A percentile compares a stretch with the other conserved stretches of the same genome.
phyloP scores from a whole-genome alignment of 106 monocot genomes.

The Dioscorea alata region DNA sequence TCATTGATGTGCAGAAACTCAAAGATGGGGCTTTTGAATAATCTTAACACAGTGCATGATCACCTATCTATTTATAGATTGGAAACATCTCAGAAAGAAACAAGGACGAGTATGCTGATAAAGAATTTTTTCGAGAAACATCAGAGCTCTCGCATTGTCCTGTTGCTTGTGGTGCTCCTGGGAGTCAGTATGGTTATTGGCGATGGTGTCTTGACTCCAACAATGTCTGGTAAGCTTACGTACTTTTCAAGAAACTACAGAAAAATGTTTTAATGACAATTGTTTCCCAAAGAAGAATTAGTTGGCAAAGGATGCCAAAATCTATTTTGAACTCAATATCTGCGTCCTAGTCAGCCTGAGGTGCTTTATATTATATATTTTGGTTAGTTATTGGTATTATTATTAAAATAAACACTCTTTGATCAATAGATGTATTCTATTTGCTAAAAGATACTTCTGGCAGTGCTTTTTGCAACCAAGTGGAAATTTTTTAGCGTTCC shows the following conservation, averaged over 20 bases:
- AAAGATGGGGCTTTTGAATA: conserved; percentile 51
- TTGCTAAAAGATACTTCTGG: neutral
- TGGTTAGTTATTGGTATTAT: too few relatives aligned
- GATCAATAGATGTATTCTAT: neutral
- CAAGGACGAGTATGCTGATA: conserved; percentile 38
- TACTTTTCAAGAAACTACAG: neutral
- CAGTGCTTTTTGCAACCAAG: too few relatives aligned
- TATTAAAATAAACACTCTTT: neutral
- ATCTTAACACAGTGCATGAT: conserved; percentile 12
- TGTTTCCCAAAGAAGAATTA: neutral
- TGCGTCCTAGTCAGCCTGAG: neutral
- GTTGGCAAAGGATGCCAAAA: too few relatives aligned
- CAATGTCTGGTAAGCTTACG: conserved; percentile 61
- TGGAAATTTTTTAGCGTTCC: neutral
- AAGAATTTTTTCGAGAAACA: conserved; percentile 65
- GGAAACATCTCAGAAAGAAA: conserved; percentile 24
- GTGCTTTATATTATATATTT: neutral
- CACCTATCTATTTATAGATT: conserved; percentile 17
- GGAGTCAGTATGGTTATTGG: conserved; percentile 80
- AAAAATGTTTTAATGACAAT: neutral
- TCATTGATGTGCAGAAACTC: conserved; percentile 65
- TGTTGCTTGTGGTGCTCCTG: conserved; percentile 58
- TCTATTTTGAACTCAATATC: too few relatives aligned
- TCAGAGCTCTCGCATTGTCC: conserved; percentile 30
- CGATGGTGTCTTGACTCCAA: conserved; percentile 74